Conservation (phyloP, 192 early-diverging fungal species). For the Dissophora globulifera region DNA sequence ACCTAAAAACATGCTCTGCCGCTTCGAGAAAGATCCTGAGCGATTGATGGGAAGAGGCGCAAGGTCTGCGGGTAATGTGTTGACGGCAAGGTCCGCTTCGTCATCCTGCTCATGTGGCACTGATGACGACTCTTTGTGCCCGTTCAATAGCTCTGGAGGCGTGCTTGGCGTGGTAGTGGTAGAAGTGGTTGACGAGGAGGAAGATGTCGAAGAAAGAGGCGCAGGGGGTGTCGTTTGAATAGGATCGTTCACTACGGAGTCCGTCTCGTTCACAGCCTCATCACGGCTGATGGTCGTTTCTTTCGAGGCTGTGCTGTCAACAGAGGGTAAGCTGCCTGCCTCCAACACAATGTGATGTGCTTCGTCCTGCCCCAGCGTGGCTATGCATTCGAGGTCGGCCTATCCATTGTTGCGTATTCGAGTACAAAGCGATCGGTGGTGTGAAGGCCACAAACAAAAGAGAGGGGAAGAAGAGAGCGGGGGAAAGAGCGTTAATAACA, state of each 20-base stretch:
- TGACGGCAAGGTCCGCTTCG: background rate
- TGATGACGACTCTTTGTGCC: background rate
- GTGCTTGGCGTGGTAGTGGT: constrained; percentile 7
- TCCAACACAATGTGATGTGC: background rate
- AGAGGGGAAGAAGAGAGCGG: background rate
- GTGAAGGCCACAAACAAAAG: background rate
- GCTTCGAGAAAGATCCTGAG: constrained; percentile 18
- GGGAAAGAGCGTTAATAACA: constrained; percentile 16
- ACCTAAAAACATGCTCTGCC: constrained; percentile 32
- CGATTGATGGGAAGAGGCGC: constrained; percentile 5
- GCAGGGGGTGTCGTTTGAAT: constrained; percentile 5
- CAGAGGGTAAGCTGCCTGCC: background rate
- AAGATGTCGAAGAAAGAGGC: background rate
- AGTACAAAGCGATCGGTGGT: background rate
- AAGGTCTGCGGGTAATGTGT: background rate
- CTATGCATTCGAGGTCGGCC: background rate
- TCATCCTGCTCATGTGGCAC: background rate
- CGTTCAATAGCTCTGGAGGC: background rate
- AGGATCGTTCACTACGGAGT: constrained; percentile 3
- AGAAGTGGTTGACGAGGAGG: constrained; percentile 18
- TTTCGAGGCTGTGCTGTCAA: background rate
- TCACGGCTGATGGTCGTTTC: constrained; percentile 2
- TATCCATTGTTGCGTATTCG: no score
- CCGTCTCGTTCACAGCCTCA: background rate
- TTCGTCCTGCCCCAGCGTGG: background rate